A percentile compares a stretch with the other conserved stretches of the same genome.
phyloP scores from a whole-genome alignment of 129 eudicot species.

The sunflower (Helianthus annuus) region HanXRQr2.0-SUNRISE NC_035449.2:54557409-54557908 shows the following conservation, averaged over 20 bases:
- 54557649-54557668: conserved; percentile 59
- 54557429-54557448: conserved; percentile 52
- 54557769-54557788: no score
- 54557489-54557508: conserved; percentile 47
- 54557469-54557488: conserved; percentile 31
- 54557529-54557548: conserved; percentile 48
- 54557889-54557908: no score
- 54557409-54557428: conserved; percentile 49
- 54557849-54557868: no score
- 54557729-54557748: no score
- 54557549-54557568: conserved; percentile 53
- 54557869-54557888: no score
- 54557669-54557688: conserved; percentile 47
- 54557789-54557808: no score
- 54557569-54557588: conserved; percentile 8
- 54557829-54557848: no score
- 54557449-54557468: conserved; percentile 45
- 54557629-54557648: conserved; percentile 38
- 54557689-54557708: conserved; percentile 54
- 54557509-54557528: conserved; percentile 44
- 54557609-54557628: conserved; percentile 49
- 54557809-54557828: no score
- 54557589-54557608: conserved; percentile 47
- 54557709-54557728: conserved; percentile 34
- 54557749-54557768: no score